Base-by-base conservation (phyloP, 1,139 yeast species). In the Zygosaccharomyces pseudobailii region DNA sequence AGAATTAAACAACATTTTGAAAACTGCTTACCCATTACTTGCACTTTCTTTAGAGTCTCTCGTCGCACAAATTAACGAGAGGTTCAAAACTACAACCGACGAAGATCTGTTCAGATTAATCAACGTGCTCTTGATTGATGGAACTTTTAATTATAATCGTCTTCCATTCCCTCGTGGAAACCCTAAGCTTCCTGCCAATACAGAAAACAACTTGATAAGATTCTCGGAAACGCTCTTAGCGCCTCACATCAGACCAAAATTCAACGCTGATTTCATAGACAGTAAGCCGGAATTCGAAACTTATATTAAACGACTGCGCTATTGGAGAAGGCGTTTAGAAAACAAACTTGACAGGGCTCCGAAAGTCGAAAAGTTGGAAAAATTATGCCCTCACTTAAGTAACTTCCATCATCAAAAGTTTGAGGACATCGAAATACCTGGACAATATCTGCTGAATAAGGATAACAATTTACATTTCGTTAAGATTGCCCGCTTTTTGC, bases 331-430 rank as follows among this genome's bases (percentile, higher is more conserved):
- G 59, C 74, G 97, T 45, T 74, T 92, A 51, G 98, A 92, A 66
- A 95, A 87, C 57, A 88, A 87, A 64, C 75, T 94, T 53, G 98
- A 92, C 63, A 76, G 97, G 59, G 76, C 86, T 49, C 80, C 85
- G 8, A 84, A 82, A 59, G 80, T 87, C 40, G 68, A 65, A 45
- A 86, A 89, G 57, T 71, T 94, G 57, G 98, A 94, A 67, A 84
- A 89, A 49, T 75, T 92, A 54, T 89, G 97, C 62, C 97, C 97
- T 24, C 97, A 90, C 58, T 74, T 94, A 65, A 86, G 95, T 66
- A 97, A 90, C 65, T 92, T 94, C 79, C 98, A 94, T 65, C 96
- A 92, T 65, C 98, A 92, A 66, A 90, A 89, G 70, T 94, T 92
- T 65, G 99, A 94, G 67, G 97, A 94, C 46, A 88, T 94, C 52